These are phyloP conservation scores for Tothia fuscella DNA, from an alignment of 2,329 filamentous ascomycete species.

Conservation along the genomic window DNA sequence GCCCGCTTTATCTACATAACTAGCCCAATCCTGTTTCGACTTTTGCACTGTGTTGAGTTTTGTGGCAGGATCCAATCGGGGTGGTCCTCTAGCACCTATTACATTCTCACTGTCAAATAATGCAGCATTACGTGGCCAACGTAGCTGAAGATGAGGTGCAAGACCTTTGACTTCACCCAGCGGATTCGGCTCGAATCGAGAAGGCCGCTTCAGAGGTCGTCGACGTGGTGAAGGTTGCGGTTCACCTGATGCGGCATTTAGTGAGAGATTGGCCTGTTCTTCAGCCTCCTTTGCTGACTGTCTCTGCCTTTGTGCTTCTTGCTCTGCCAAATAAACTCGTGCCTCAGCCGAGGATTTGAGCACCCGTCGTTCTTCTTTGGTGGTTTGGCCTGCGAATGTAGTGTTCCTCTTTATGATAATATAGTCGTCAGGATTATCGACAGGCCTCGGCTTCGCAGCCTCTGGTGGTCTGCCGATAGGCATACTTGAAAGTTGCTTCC, in stretches of 20 bases:
- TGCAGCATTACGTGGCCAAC: constrained; percentile 21
- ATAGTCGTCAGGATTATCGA: constrained; percentile 23
- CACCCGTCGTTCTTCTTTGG: constrained; percentile 61
- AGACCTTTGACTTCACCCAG: constrained; percentile 34
- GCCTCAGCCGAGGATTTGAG: constrained; percentile 44
- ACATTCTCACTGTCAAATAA: constrained; percentile 14
- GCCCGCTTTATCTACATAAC: constrained; percentile 49
- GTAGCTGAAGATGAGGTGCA: constrained; percentile 31
- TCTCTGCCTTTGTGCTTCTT: constrained; percentile 15
- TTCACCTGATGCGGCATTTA: constrained; percentile 20
- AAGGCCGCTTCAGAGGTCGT: constrained; percentile 33
- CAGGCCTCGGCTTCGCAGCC: constrained; percentile 12
- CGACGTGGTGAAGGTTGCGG: constrained; percentile 16
- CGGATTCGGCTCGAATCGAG: constrained; percentile 40
- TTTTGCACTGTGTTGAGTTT: constrained; percentile 58
- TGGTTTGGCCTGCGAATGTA: constrained; percentile 61
- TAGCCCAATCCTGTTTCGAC: constrained; percentile 52
- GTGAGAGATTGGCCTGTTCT: neutral
- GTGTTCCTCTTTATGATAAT: constrained; percentile 60
- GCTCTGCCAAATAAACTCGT: constrained; percentile 36
- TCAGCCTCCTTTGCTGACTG: constrained; percentile 11
- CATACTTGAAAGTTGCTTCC: constrained; percentile 51
- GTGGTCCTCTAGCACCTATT: neutral
- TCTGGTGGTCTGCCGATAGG: constrained; percentile 21
- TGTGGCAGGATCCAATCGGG: constrained; percentile 25